Base-by-base conservation (phyloP, 148 eudicot genomes). In the Silene latifolia region DNA sequence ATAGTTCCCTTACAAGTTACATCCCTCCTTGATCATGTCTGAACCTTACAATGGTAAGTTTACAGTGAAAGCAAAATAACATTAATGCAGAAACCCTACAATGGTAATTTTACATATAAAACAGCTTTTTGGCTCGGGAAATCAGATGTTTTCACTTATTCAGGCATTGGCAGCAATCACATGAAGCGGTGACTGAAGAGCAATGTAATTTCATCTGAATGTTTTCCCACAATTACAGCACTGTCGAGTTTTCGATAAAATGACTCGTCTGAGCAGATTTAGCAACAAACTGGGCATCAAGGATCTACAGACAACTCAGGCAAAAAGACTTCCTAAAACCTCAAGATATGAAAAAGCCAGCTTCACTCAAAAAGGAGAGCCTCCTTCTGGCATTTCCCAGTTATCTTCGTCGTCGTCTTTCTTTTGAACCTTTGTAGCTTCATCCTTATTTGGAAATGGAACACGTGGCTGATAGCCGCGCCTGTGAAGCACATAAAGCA, bases 381-480 rank as follows among this genome's bases (percentile, higher is more conserved):
- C 82, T 47, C 87, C 86, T 65, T 59, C 87, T 64, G 90, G 89
- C 72, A 88, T 75, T 21, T 91, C 93, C 97, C 97, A 91, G 88
- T 87, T 89, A 67, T 91, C 97, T 17, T 84, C 83, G 7, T 82
- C 85, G 0, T 86, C 88, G 19, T 87, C 97, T 29, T 78, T 79
- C 74, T 81, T 86, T 73, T 84, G 85, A 72, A 65, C 80, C 70
- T 79, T 85, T 9, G 74, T 15, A 4, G 74, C 25, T 63, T 86
- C 91, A 71, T 76, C 83, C 81, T 61, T 82, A 72, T 80, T 83
- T 54, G 54, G 86, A 29, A 71, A 56, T 20, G 76, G 74, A 65
- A 44, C 68, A 27, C 91, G 82, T 29, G 47, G 17, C 14, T 54
- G 80, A 67, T 78, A 54, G 9, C 73, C 73, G 61, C 93, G 89